These are phyloP conservation scores for Penicillium samsonianum DNA, from an alignment of 495 filamentous ascomycete species.

Conservation along the genomic window DNA sequence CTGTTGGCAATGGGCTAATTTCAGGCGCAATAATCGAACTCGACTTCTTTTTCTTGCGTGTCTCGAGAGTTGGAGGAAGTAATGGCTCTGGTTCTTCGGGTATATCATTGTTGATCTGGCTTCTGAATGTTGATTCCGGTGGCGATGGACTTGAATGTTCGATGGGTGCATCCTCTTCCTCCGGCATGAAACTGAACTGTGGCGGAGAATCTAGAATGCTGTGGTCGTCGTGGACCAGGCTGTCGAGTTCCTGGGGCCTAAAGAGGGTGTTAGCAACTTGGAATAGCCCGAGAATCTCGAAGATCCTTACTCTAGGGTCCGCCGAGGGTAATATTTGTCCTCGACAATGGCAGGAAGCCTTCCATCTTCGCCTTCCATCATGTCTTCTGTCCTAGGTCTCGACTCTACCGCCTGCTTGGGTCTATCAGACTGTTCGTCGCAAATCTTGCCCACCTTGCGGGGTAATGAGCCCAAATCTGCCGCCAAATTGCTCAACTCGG, in stretches of 20 bases:
- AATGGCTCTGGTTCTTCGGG: conserved; percentile 12
- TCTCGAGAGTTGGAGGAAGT: conserved; percentile 41
- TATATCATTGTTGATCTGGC: background rate
- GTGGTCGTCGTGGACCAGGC: conserved; percentile 48
- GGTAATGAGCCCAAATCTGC: conserved; percentile 58
- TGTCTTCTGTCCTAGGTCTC: conserved; percentile 19
- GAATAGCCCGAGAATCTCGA: background rate
- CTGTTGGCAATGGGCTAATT: background rate
- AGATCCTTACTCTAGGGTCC: conserved; percentile 67
- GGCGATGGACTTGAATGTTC: conserved; percentile 52
- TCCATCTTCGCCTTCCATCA: conserved; percentile 50
- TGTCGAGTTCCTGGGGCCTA: conserved; percentile 47
- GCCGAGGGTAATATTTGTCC: conserved; percentile 72
- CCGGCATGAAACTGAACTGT: conserved; percentile 64
- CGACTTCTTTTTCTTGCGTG: conserved; percentile 44
- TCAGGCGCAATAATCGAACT: conserved; percentile 4
- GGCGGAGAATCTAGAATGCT: conserved; percentile 59
- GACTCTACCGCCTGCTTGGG: conserved; percentile 21
- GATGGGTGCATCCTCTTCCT: conserved; percentile 54
- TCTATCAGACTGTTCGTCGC: conserved; percentile 20
- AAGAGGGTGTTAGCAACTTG: conserved; percentile 17
- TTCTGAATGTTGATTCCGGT: conserved; percentile 12
- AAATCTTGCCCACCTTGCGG: conserved; percentile 30
- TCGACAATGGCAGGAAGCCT: conserved; percentile 81
- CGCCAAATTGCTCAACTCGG: conserved; percentile 65